Percentiles rank a stretch among this genome's conserved stretches.
These are phyloP conservation scores for Cercospora brassicicola DNA, from an alignment of 2,329 filamentous ascomycete species.

Conservation along the genomic window DNA sequence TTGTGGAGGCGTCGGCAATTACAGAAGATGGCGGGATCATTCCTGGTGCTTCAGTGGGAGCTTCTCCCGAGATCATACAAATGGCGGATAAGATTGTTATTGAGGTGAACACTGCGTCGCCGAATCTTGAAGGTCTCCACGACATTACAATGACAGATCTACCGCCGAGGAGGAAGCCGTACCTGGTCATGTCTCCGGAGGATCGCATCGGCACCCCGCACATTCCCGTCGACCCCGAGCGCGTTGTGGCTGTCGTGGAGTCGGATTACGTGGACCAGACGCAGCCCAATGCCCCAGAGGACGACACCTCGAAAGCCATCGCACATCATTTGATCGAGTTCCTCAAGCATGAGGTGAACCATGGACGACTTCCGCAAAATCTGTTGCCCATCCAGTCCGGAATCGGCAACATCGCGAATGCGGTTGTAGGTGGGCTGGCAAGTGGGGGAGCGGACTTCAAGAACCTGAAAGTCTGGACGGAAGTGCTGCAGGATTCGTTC, in stretches of 20 bases:
- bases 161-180: conserved; percentile 78
- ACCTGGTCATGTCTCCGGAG: conserved; percentile 79
- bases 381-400: conserved; percentile 82
- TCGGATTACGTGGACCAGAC: conserved; percentile 80
- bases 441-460: conserved; percentile 73
- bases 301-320: conserved; percentile 70
- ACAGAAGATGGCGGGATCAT: conserved; percentile 87
- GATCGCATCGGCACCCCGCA: conserved; percentile 81
- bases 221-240: conserved; percentile 80
- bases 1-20: conserved; percentile 80
- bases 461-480: conserved; percentile 89
- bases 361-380: conserved; percentile 72
- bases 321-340: conserved; percentile 79
- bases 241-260: conserved; percentile 81
- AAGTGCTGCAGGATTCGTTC: conserved; percentile 90
- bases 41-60: conserved; percentile 66
- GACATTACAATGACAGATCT: conserved; percentile 88
- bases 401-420: conserved; percentile 92
- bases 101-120: conserved; percentile 84
- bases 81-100: conserved; percentile 93
- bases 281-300: conserved; percentile 71
- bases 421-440: conserved; percentile 79
- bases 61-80: conserved; percentile 61
- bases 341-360: conserved; percentile 79
- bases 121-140: conserved; percentile 83